A percentile compares a stretch with the other conserved stretches of the same genome.
These are phyloP conservation scores for Schizophyllum commune DNA, from an alignment of 1,284 basidiomycete genomes.

Conservation along the genomic window DNA sequence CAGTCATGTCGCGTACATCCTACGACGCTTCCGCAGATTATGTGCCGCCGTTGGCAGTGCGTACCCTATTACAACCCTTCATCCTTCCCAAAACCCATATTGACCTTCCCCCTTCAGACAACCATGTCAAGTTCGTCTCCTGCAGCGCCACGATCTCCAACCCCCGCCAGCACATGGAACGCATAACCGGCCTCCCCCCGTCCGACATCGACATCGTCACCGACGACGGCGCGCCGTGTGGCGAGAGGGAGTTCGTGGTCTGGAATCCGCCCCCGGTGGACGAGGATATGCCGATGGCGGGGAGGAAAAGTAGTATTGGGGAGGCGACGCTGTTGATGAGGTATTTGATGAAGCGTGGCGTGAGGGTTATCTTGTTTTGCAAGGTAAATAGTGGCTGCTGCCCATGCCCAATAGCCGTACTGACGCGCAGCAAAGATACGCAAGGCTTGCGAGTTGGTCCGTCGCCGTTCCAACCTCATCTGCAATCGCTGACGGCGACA, in stretches of 20 bases:
- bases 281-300: slow-evolving; percentile 45
- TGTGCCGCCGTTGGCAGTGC: slow-evolving; percentile 82
- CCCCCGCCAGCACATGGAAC: slow-evolving; percentile 70
- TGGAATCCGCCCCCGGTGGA: slow-evolving; percentile 74
- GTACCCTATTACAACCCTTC: too few species aligned
- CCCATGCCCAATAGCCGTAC: neutral
- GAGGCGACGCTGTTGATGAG: slow-evolving; percentile 76
- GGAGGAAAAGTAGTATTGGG: slow-evolving; percentile 53
- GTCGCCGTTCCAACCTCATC: slow-evolving; percentile 9
- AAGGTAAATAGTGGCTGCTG: slow-evolving; percentile 43
- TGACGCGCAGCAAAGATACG: slow-evolving; percentile 43
- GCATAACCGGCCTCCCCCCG: slow-evolving; percentile 63
- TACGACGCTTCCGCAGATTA: slow-evolving; percentile 70
- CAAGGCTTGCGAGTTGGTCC: slow-evolving; percentile 75
- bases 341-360: slow-evolving; percentile 75
- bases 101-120: slow-evolving; percentile 34
- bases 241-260: slow-evolving; percentile 69
- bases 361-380: slow-evolving; percentile 84
- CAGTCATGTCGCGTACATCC: slow-evolving; percentile 76
- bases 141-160: slow-evolving; percentile 87
- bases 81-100: neutral
- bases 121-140: slow-evolving; percentile 64
- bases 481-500: neutral
- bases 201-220: slow-evolving; percentile 63
- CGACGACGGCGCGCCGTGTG: slow-evolving; percentile 81